phyloP scores from a whole-genome alignment of 1,284 basidiomycete species.

The Ganoderma leucocontextum region DNA sequence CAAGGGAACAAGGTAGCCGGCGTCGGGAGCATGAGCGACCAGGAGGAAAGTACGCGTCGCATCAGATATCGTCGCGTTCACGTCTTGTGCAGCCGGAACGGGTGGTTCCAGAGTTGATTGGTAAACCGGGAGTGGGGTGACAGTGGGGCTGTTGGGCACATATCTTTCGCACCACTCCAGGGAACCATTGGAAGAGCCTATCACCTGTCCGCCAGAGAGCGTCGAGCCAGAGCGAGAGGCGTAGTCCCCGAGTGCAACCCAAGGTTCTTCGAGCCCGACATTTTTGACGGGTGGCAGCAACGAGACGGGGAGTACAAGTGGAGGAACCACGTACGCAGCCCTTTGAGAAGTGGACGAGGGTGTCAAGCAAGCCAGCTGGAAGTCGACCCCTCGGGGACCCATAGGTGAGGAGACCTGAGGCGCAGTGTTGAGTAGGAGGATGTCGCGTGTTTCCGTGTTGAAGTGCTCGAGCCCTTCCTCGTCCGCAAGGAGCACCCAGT shows the following conservation, averaged over 20 bases:
- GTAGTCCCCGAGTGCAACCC: conserved; percentile 53
- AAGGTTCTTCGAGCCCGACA: conserved; percentile 40
- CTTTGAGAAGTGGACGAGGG: conserved; percentile 42
- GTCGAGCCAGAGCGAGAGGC: conserved; percentile 36
- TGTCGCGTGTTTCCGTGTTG: conserved; percentile 41
- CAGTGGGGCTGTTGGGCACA: not conserved
- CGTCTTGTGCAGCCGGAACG: not conserved
- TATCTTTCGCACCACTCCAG: conserved; percentile 37
- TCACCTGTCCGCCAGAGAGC: conserved; percentile 43
- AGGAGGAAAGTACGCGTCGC: conserved; percentile 43
- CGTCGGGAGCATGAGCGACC: conserved; percentile 51
- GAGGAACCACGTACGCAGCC: conserved; percentile 62
- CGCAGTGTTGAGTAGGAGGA: conserved; percentile 47
- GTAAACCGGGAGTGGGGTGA: not conserved
- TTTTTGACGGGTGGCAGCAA: conserved; percentile 41
- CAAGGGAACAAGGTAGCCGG: conserved; percentile 50
- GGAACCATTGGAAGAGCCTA: conserved; percentile 29
- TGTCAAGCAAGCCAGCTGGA: conserved; percentile 40
- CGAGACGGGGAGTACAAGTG: conserved; percentile 56
- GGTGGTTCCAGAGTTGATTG: not conserved
- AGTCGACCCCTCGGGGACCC: conserved; percentile 53
- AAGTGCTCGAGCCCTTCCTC: conserved; percentile 48
- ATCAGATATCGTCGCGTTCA: not conserved
- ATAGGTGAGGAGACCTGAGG: conserved; percentile 48
- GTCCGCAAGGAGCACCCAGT: conserved; percentile 62